phyloP scores from a whole-genome alignment of 257 asterid species.

The Jasminum sambac region DNA sequence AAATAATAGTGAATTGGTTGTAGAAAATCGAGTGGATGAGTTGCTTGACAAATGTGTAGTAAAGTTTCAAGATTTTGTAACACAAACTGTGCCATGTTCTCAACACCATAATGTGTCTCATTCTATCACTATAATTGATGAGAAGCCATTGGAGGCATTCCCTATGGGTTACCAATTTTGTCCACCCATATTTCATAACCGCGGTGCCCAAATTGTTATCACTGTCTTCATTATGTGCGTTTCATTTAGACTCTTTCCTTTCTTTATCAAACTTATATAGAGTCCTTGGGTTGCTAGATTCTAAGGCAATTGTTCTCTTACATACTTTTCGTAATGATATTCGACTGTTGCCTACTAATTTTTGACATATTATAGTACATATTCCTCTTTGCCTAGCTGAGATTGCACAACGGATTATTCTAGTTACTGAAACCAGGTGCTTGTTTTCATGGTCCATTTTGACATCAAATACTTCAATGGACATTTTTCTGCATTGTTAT shows the following conservation, averaged over 20 bases:
- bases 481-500: background rate
- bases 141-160: background rate
- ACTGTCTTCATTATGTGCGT: background rate
- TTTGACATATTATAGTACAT: background rate
- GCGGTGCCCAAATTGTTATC: too few relatives aligned
- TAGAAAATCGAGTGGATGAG: too few relatives aligned
- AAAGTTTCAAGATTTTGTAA: too few relatives aligned
- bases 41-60: too few relatives aligned
- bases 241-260: background rate
- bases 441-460: background rate
- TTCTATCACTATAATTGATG: too few relatives aligned
- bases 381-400: background rate
- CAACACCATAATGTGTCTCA: too few relatives aligned
- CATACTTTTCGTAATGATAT: background rate
- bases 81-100: too few relatives aligned
- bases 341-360: background rate
- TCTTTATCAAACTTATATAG: background rate
- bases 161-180: background rate
- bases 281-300: background rate
- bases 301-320: background rate
- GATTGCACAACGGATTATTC: background rate
- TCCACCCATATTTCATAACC: too few relatives aligned
- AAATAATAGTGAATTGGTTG: too few relatives aligned
- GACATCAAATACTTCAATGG: background rate
- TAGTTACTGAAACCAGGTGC: background rate